These are phyloP conservation scores for Phytophthora brassicae DNA, from an alignment of 352 stramenopile genomes.

Conservation along the genomic window DNA sequence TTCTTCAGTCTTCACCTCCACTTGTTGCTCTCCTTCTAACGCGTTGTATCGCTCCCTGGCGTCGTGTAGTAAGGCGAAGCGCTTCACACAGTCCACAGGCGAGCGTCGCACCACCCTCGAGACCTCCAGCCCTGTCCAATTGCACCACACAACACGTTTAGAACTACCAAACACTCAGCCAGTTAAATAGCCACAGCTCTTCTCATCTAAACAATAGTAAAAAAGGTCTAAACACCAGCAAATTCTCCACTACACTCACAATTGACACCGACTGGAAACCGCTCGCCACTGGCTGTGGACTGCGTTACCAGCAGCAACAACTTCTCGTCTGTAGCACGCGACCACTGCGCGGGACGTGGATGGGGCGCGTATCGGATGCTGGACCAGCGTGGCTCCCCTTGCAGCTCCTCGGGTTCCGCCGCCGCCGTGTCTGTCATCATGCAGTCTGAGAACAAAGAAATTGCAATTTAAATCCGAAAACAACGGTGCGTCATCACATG, in stretches of 20 bases:
- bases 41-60: conserved; percentile 39
- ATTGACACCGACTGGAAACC: conserved; percentile 84
- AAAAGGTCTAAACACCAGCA: not conserved
- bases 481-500: conserved; percentile 6
- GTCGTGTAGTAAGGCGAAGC: conserved; percentile 71
- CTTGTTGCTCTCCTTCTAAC: conserved; percentile 13
- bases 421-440: not conserved
- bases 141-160: conserved; percentile 20
- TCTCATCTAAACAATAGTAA: not conserved
- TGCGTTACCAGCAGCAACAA: conserved; percentile 64
- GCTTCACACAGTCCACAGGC: conserved; percentile 81
- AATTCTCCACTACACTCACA: conserved; percentile 45
- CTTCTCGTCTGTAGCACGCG: conserved; percentile 51
- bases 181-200: not conserved
- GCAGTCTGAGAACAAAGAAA: conserved; percentile 16
- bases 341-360: conserved; percentile 41
- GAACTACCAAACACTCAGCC: not conserved
- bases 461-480: not conserved
- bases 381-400: conserved; percentile 66
- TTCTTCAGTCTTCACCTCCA: conserved; percentile 20
- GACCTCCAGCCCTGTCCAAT: conserved; percentile 65
- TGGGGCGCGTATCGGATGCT: conserved; percentile 46
- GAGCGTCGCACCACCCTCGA: conserved; percentile 54
- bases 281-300: conserved; percentile 70
- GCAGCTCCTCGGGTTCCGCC: conserved; percentile 53